Evolutionary conservation across 2,329 filamentous ascomycete species (phyloP).

Genomic region (Magnaporthiopsis rhizophila): DNA sequence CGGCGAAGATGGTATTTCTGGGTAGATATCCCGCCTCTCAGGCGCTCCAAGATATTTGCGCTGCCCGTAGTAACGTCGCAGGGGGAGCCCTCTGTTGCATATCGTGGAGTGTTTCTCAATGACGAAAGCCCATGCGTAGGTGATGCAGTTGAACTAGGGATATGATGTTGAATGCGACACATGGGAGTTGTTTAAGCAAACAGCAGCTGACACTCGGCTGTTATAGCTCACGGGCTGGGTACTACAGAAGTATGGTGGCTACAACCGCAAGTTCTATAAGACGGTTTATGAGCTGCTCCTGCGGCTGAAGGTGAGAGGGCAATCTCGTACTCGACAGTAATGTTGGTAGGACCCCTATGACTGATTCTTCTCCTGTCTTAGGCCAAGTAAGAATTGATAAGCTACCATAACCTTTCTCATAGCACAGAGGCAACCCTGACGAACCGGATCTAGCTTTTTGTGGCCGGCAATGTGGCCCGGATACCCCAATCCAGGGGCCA

Average conservation of each 20-base stretch:
- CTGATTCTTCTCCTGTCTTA: slow-evolving; percentile 20
- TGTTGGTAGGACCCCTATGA: too few species aligned
- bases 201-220: neutral
- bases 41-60: slow-evolving; percentile 41
- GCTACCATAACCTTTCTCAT: neutral
- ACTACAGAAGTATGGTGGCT: slow-evolving; percentile 4
- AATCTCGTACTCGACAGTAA: neutral
- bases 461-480: slow-evolving; percentile 56
- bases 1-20: slow-evolving; percentile 43
- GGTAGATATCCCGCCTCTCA: slow-evolving; percentile 46
- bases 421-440: neutral
- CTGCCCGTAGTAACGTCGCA: slow-evolving; percentile 36
- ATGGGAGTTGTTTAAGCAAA: neutral
- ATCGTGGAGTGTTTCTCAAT: slow-evolving; percentile 63
- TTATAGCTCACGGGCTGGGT: slow-evolving; percentile 39
- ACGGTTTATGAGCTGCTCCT: slow-evolving; percentile 65
- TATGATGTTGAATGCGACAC: slow-evolving; percentile 25
- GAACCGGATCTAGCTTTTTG: slow-evolving; percentile 40
- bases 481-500: slow-evolving; percentile 33
- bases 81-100: slow-evolving; percentile 49
- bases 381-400: slow-evolving; percentile 40
- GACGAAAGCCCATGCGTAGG: slow-evolving; percentile 60
- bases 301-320: slow-evolving; percentile 31
- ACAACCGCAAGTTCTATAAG: slow-evolving; percentile 52
- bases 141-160: neutral